These are phyloP conservation scores for Adansonia rubrostipa DNA, from an alignment of 441 rosid species.

Conservation along the genomic window DNA sequence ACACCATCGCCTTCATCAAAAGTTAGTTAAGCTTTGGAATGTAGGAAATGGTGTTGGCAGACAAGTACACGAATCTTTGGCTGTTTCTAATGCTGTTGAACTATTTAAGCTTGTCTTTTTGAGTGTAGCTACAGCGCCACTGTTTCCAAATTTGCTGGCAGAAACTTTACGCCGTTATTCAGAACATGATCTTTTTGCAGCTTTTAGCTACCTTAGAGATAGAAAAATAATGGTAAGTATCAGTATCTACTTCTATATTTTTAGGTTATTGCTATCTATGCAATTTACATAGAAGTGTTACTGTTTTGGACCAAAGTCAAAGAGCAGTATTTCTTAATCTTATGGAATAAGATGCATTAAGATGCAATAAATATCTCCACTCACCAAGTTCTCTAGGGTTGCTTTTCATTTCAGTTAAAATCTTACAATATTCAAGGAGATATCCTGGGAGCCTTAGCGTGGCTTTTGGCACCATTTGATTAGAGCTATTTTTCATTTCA, in stretches of 20 bases:
- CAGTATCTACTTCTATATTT: slow-evolving; percentile 26
- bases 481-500: slow-evolving; percentile 11
- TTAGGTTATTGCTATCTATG: slow-evolving; percentile 13
- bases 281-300: slow-evolving; percentile 17
- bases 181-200: slow-evolving; percentile 93
- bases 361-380: slow-evolving; percentile 12
- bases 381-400: neutral
- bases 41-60: slow-evolving; percentile 53
- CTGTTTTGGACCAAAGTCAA: slow-evolving; percentile 13
- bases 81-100: slow-evolving; percentile 93
- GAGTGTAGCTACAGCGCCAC: slow-evolving; percentile 75
- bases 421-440: slow-evolving; percentile 11
- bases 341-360: neutral
- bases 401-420: slow-evolving; percentile 20
- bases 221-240: slow-evolving; percentile 77
- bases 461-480: neutral
- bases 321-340: slow-evolving; percentile 14
- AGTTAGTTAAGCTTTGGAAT: slow-evolving; percentile 58
- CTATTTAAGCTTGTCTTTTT: slow-evolving; percentile 90
- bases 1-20: slow-evolving; percentile 58
- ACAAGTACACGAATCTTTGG: slow-evolving; percentile 73
- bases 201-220: slow-evolving; percentile 93
- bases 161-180: slow-evolving; percentile 88
- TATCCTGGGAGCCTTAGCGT: slow-evolving; percentile 6
- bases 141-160: slow-evolving; percentile 68